Conservation (phyloP, 306 rosid genomes). For the Begonia peltatifolia region DNA sequence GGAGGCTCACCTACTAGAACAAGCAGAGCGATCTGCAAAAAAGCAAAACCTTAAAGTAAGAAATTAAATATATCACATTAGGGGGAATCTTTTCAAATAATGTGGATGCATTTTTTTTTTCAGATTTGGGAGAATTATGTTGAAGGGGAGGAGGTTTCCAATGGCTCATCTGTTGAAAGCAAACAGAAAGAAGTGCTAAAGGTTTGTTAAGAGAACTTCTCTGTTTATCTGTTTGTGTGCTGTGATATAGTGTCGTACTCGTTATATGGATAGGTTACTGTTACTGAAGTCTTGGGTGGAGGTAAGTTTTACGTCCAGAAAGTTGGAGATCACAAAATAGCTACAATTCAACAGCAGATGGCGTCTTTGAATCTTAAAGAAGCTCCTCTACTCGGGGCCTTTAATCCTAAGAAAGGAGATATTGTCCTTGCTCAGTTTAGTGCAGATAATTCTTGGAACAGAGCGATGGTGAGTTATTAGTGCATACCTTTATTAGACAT, state of each 20-base stretch:
- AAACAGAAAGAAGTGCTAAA: conserved; percentile 92
- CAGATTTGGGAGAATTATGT: conserved; percentile 97
- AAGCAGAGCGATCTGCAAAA: conserved; percentile 82
- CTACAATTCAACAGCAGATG: conserved; percentile 76
- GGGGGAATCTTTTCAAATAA: conserved; percentile 7
- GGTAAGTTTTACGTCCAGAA: conserved; percentile 86
- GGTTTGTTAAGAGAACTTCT: conserved; percentile 30
- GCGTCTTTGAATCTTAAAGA: conserved; percentile 80
- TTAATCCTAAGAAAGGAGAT: conserved; percentile 90
- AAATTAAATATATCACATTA: conserved; percentile 4
- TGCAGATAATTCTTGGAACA: conserved; percentile 78
- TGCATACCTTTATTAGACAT: neutral
- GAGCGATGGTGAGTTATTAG: conserved; percentile 72
- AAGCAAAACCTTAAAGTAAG: conserved; percentile 75
- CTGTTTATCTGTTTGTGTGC: conserved; percentile 5
- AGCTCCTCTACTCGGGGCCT: conserved; percentile 76
- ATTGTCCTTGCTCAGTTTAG: conserved; percentile 73
- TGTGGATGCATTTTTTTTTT: conserved; percentile 19
- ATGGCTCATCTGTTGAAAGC: conserved; percentile 48
- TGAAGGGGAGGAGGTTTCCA: conserved; percentile 88
- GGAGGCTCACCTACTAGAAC: conserved; percentile 69
- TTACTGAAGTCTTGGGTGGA: conserved; percentile 81
- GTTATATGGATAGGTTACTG: conserved; percentile 41
- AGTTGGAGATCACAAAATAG: conserved; percentile 73
- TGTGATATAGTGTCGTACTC: conserved; percentile 12